Base-by-base conservation (phyloP, 768 basidiomycete species). In the Pholiota conissans region DNA sequence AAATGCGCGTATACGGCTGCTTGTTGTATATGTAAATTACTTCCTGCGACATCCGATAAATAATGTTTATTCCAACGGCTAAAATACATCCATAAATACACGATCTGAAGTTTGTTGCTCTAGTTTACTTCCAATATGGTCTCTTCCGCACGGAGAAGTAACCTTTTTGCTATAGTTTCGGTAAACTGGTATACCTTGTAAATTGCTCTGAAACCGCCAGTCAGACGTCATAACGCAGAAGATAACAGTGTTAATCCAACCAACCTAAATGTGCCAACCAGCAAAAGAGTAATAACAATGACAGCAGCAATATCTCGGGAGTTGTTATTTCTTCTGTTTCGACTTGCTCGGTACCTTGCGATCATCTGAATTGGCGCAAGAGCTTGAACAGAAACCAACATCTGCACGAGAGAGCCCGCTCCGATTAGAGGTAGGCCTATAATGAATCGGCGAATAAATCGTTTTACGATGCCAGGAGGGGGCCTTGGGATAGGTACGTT, bases 341-440 rank as follows among this genome's bases (percentile, higher is more conserved):
- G 79, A 58, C 69, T 74, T 2, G 82, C 83, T 59, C 88, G 75
- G 63, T 84, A 85, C 22, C 88, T 81, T 27, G 87, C 86, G 40
- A 91, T 63, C 79, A 85, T 86, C 50, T 90, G 87, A 37, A 91
- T 68, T 13, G 90, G 89, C 0, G 80, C 84, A 46, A 90, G 76
- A 55, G 87, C 69, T 22, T 85, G 87, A 6, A 85, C 67, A 3
- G 88, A 83, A 10, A 85, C 60, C 14, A 93, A 70, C 82, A 90
- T 82, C 52, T 90, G 88, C 16, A 91, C 80, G 40, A 93, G 70
- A 14, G 89, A 91, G 18, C 84, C 84, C 37, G 88, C 89, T 9
- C 91, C 90, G 11, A 93, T 80, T 56, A 92, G 78, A 27, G 91
- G 90, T 13, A 93, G 74, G 22, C 91, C 91, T 24, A 93, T 68